Conservation (phyloP, 257 asterid species). For the Fraxinus pennsylvanica region DNA sequence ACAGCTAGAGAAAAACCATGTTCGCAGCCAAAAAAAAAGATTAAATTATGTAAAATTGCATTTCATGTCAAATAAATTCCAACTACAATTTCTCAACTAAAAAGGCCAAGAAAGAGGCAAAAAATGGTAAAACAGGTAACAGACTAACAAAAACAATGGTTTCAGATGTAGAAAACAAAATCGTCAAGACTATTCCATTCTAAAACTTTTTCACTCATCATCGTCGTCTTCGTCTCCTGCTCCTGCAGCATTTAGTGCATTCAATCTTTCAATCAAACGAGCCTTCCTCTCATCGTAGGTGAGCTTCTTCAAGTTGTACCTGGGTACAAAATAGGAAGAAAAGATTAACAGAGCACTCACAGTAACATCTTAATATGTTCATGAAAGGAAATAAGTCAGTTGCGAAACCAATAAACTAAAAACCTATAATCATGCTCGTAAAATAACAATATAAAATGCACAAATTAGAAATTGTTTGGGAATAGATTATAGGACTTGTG, state of each 20-base stretch:
- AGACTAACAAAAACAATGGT: conserved; percentile 9
- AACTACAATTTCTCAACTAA: not conserved
- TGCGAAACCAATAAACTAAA: no score
- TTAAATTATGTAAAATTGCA: not conserved
- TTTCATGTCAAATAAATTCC: not conserved
- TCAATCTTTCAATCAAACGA: conserved; percentile 41
- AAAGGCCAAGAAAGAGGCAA: conserved; percentile 21
- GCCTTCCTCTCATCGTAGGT: conserved; percentile 47
- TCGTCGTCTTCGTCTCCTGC: conserved; percentile 41
- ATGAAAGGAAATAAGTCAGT: no score
- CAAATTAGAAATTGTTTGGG: no score
- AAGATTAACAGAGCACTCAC: not conserved
- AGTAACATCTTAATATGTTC: not conserved
- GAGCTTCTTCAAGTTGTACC: conserved; percentile 48
- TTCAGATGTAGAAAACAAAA: conserved; percentile 1
- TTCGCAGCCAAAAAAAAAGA: no score
- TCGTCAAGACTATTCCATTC: not conserved
- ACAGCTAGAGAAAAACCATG: no score
- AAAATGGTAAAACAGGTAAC: conserved; percentile 17
- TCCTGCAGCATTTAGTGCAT: conserved; percentile 43
- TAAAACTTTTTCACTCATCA: conserved; percentile 29
- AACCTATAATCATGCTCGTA: no score
- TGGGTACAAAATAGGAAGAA: conserved; percentile 15
- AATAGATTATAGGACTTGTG: no score
- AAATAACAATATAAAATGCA: no score